Evolutionary conservation across 805 yeast species (phyloP), one percentile per base, ranked within the genome.

Genomic region (Candida pseudofarinosa): DNA sequence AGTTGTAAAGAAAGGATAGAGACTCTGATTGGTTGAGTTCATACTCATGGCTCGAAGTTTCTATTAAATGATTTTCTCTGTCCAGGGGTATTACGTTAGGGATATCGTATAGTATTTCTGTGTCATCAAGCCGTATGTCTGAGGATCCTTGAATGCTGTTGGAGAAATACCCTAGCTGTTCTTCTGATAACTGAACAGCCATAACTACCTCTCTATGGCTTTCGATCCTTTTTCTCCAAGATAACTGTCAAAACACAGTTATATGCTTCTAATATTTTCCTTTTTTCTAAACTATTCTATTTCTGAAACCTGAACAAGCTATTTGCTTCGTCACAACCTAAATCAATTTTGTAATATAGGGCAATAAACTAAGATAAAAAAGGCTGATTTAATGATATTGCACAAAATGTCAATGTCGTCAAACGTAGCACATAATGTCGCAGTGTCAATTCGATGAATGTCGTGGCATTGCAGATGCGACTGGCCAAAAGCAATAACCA

Each of bases 21-120:
- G 72, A 65, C 39, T 69, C 73, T 1, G 71, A 66, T 47, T 60
- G 71, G 51, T 55, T 62, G 34, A 67, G 54, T 44, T 69, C 74
- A 45, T 65, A 67, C 34, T 67, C 70, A 38, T 60, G 48, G 15
- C 37, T 28, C n/a, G 38, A 17, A 12, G 13, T 26, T 28, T n/a
- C 23, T 6, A 19, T 34, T 18, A 8, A 15, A 13, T 13, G 7
- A 13, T 13, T 30, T 15, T 16, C 8, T n/a, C 5, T 14, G 19
- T 8, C 20, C 31, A n/a, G 6, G 7, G 35, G 15, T 18, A 18
- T 15, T 31, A 36, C 30, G 13, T 37, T 33, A n/a, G 23, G 28
- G 19, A 8, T 28, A 23, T 13, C 26, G 3, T 37, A 18, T 15
- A 20, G 26, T 10, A 30, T 39, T 10, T 20, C 39, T 37, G 32